These are phyloP conservation scores for Penicillium coprophilum DNA, from an alignment of 495 filamentous ascomycete species.

Conservation along the genomic window DNA sequence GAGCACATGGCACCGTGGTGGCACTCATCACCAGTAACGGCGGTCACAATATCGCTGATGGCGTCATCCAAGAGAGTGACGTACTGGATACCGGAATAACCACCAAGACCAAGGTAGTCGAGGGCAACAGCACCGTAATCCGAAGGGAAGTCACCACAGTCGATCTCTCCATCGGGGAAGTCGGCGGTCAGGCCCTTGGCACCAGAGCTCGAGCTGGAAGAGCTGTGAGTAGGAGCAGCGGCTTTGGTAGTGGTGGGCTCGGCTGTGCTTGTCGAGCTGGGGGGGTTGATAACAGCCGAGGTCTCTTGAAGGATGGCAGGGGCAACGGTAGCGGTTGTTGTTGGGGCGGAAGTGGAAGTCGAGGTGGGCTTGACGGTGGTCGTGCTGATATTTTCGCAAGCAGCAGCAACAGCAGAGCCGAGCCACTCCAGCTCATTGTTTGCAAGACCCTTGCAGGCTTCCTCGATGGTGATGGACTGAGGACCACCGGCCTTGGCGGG, in stretches of 20 bases:
- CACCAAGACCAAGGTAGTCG: slow-evolving; percentile 63
- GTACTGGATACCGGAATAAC: slow-evolving; percentile 82
- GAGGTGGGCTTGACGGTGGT: slow-evolving; percentile 23
- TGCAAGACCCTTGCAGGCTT: slow-evolving; percentile 63
- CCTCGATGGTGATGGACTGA: slow-evolving; percentile 47
- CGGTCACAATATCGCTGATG: slow-evolving; percentile 62
- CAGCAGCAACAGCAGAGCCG: slow-evolving; percentile 29
- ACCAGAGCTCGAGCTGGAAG: slow-evolving; percentile 24
- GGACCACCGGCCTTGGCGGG: slow-evolving; percentile 11
- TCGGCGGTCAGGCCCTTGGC: slow-evolving; percentile 60
- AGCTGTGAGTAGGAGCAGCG: slow-evolving; percentile 20
- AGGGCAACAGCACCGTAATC: slow-evolving; percentile 77
- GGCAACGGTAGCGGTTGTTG: slow-evolving; percentile 23
- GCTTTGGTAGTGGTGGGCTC: slow-evolving; percentile 14
- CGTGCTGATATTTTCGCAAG: slow-evolving; percentile 31
- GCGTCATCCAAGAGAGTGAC: slow-evolving; percentile 37
- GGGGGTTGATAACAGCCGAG: slow-evolving; percentile 15
- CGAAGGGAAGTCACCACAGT: slow-evolving; percentile 74
- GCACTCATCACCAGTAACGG: slow-evolving; percentile 58
- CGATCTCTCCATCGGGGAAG: slow-evolving; percentile 75
- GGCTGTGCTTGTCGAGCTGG: slow-evolving; percentile 20
- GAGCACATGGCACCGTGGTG: slow-evolving; percentile 72
- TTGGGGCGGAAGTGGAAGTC: slow-evolving; percentile 19
- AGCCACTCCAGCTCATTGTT: slow-evolving; percentile 50
- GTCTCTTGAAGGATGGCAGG: slow-evolving; percentile 35